phyloP scores from a whole-genome alignment of 768 basidiomycete genomes.

The Tricholoma flavovirens region DNA sequence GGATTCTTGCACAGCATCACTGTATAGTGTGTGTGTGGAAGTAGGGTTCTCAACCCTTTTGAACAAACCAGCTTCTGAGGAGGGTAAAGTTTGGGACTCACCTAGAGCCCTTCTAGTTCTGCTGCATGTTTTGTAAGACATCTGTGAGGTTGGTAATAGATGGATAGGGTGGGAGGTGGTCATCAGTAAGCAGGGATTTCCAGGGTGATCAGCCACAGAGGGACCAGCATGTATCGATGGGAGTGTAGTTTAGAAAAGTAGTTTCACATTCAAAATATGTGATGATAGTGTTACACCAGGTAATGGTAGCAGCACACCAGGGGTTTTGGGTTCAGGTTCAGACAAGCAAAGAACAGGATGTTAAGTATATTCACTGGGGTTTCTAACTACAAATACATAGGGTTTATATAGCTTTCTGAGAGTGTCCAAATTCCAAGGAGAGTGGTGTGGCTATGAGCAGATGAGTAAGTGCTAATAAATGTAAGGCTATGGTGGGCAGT shows the following conservation, averaged over 20 bases:
- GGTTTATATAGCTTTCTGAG: not conserved
- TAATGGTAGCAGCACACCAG: not conserved
- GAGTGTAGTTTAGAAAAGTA: not conserved
- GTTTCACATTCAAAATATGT: not conserved
- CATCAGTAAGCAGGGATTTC: no score
- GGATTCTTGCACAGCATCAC: no score
- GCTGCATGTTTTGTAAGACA: no score
- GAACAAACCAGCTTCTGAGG: no score
- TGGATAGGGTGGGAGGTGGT: no score
- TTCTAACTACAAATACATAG: not conserved
- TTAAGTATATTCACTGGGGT: not conserved
- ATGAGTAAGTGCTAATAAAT: not conserved
- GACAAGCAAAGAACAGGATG: slow-evolving; percentile 5
- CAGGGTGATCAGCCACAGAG: no score
- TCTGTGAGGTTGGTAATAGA: no score
- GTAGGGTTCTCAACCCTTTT: no score
- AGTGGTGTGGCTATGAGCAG: not conserved
- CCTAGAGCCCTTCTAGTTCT: no score
- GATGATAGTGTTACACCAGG: not conserved
- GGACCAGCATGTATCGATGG: no score
- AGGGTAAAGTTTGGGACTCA: no score
- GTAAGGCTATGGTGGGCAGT: not conserved
- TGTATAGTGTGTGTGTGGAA: no score
- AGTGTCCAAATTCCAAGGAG: not conserved
- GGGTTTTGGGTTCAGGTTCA: not conserved